Base-by-base conservation (phyloP, 2,329 filamentous ascomycete genomes). In the Fusarium drepaniforme region DNA sequence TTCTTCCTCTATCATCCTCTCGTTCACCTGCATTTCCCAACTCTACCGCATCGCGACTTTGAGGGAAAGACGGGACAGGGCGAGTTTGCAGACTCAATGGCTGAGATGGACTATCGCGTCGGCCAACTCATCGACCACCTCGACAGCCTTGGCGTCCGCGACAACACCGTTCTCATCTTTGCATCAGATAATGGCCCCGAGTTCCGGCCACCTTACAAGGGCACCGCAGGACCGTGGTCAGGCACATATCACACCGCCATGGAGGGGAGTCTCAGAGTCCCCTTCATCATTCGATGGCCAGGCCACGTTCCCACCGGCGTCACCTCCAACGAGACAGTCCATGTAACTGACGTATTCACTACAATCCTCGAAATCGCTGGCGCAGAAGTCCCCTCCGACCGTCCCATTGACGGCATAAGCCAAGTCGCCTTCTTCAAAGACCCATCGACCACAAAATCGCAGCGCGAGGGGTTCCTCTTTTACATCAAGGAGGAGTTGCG, bases 161-260 rank as follows among this genome's bases (percentile, higher is more conserved):
- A 81, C 0, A 82, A 83, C 35, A 83, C 80, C 0, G 75, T 82
- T 9, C 63, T 83, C 73, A 80, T 83, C 15, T 83, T 83, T 51
- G 80, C 81, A 1, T 83, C 82, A 0, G 82, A 83, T 70, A 83
- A 83, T 12, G 82, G 82, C 0, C 81, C 82, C 0, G 82, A 83
- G 64, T 83, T 83, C 40, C 67, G 82, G 18, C 67, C 74, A 0
- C 81, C 81, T 0, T 82, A 82, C 53, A 74, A 68, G 0, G 81
- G 81, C 0, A 83, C 81, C 0, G 82, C 81, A 0, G 81, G 82
- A 0, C 81, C 80, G 0, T 83, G 81, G 82, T 76, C 78, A 0
- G 82, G 82, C 1, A 83, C 82, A 0, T 83, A 82, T 21, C 81
- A 83, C 28, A 83, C 81, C 0, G 81, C 82, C 2, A 83, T 83